Conservation (phyloP, 2,329 filamentous ascomycete species). For the Colletotrichum endophyticum region DNA sequence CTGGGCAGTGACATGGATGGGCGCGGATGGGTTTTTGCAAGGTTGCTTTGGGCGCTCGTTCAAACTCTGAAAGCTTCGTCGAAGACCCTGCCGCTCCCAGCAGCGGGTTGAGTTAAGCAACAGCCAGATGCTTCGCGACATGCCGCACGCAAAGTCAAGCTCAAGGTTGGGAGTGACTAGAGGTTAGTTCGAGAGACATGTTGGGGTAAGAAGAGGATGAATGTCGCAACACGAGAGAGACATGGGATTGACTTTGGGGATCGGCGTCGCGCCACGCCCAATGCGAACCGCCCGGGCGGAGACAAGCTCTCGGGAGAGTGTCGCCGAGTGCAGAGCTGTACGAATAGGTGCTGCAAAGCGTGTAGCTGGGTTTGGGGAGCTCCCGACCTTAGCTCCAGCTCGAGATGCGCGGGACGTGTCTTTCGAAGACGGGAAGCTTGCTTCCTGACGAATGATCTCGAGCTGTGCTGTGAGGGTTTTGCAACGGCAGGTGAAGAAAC, state of each 20-base stretch:
- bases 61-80: not conserved
- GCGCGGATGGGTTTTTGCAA: not conserved
- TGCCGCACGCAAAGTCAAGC: not conserved
- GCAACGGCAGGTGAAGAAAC: not conserved
- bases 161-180: not conserved
- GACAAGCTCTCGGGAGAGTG: not conserved
- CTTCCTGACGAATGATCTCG: not conserved
- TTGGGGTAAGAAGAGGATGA: not conserved
- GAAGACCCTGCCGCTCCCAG: not conserved
- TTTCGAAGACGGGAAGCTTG: not conserved
- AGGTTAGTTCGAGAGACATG: not conserved
- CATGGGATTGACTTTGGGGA: not conserved
- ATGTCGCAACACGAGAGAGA: not conserved
- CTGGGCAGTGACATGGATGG: not conserved
- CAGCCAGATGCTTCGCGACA: not conserved
- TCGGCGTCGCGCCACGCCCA: not conserved
- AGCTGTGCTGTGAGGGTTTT: not conserved
- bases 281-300: not conserved
- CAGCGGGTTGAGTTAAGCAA: not conserved
- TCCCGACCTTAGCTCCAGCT: not conserved
- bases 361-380: not conserved
- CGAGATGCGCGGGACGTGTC: not conserved
- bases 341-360: not conserved
- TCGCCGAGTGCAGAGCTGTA: not conserved
- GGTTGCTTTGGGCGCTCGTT: not conserved